A percentile compares a stretch with the other conserved stretches of the same genome.
phyloP scores from a whole-genome alignment of 2,329 filamentous ascomycete species.

The Phaeosphaeriaceae sp. region DNA sequence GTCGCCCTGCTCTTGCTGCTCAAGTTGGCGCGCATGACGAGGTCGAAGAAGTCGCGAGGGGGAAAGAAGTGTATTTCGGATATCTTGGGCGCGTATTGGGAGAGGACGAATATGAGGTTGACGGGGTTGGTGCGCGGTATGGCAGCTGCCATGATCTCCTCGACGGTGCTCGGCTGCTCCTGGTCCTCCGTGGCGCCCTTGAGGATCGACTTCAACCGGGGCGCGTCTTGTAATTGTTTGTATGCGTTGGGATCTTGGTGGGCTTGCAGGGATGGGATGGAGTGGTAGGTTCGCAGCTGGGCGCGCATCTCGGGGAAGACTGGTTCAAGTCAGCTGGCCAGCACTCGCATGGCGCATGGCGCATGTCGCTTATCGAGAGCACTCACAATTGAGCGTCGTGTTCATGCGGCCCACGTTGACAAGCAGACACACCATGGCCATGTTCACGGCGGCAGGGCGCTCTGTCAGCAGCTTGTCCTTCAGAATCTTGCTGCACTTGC shows the following conservation, averaged over 20 bases:
- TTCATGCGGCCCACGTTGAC: slow-evolving; percentile 99
- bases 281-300: slow-evolving; percentile 95
- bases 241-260: slow-evolving; percentile 95
- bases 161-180: slow-evolving; percentile 81
- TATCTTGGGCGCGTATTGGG: slow-evolving; percentile 86
- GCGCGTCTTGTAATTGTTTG: slow-evolving; percentile 97
- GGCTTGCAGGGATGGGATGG: slow-evolving; percentile 94
- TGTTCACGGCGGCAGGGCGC: slow-evolving; percentile 88
- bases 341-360: neutral
- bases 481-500: slow-evolving; percentile 98
- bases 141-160: slow-evolving; percentile 74
- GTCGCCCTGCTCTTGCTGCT: slow-evolving; percentile 82
- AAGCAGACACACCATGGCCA: slow-evolving; percentile 98
- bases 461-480: slow-evolving; percentile 96
- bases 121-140: slow-evolving; percentile 93
- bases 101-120: slow-evolving; percentile 94
- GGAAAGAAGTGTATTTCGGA: slow-evolving; percentile 91
- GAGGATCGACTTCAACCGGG: slow-evolving; percentile 92
- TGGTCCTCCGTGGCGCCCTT: slow-evolving; percentile 95
- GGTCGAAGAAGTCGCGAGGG: slow-evolving; percentile 89
- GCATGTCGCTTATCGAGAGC: neutral
- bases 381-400: slow-evolving; percentile 92
- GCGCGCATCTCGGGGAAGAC: slow-evolving; percentile 99
- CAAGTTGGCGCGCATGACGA: slow-evolving; percentile 88
- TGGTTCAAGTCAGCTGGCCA: slow-evolving; percentile 49